Percentiles rank a stretch among this genome's conserved stretches.
phyloP scores from a whole-genome alignment of 176 grass and related monocot species.

The Cenchrus fungigraminus region DNA sequence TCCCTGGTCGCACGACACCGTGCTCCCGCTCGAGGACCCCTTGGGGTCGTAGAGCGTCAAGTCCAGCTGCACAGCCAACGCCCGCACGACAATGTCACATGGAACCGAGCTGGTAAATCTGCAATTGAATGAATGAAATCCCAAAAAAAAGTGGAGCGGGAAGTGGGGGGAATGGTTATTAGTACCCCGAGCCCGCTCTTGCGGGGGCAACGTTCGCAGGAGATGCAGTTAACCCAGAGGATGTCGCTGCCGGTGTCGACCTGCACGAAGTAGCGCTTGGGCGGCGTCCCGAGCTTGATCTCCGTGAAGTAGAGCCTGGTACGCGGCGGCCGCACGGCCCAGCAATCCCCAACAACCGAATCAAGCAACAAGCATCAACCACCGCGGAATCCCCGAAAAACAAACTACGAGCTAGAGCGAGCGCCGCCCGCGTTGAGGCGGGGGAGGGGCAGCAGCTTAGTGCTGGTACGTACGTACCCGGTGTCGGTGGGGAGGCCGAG shows the following conservation, averaged over 20 bases:
- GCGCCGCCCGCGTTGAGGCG: not conserved
- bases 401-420: not conserved
- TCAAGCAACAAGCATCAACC: constrained; percentile 3
- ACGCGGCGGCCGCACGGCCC: not conserved
- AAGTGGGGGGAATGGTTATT: not conserved
- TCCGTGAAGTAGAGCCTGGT: constrained; percentile 85
- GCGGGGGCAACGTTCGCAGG: constrained; percentile 68
- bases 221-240: constrained; percentile 93
- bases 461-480: constrained; percentile 53
- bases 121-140: not conserved
- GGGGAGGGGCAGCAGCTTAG: not conserved
- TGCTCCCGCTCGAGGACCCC: constrained; percentile 50
- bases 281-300: constrained; percentile 87
- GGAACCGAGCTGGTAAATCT: not conserved
- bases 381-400: not conserved
- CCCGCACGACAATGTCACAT: constrained; percentile 2
- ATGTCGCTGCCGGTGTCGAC: constrained; percentile 97
- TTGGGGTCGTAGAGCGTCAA: constrained; percentile 89
- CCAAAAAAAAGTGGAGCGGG: no score
- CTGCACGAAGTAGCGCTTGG: constrained; percentile 85
- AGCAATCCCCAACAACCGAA: not conserved
- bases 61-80: constrained; percentile 54
- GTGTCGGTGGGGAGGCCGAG: constrained; percentile 61
- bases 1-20: constrained; percentile 56
- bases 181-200: constrained; percentile 89